A percentile compares a stretch with the other conserved stretches of the same genome.
Conservation (phyloP, 1,139 yeast species). For the Kodamaea sp. region DNA sequence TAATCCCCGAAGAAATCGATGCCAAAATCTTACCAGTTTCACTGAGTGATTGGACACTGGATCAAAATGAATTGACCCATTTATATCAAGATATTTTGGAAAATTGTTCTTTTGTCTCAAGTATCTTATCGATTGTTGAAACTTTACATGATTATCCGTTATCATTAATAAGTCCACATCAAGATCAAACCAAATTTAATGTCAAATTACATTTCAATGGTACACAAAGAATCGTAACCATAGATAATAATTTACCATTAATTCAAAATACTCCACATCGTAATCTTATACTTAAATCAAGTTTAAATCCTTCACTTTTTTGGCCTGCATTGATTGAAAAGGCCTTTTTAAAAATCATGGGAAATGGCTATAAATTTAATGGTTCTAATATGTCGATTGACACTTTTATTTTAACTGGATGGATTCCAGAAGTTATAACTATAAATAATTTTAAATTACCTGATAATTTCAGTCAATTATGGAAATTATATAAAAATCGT, state of each 20-base stretch:
- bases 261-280: conserved; percentile 17
- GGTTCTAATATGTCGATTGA: conserved; percentile 87
- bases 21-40: conserved; percentile 15
- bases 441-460: conserved; percentile 26
- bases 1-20: conserved; percentile 19
- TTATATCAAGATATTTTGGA: conserved; percentile 55
- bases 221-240: conserved; percentile 42
- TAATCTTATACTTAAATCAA: conserved; percentile 37
- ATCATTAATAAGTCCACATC: conserved; percentile 27
- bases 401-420: conserved; percentile 61
- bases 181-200: conserved; percentile 30
- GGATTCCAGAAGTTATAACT: conserved; percentile 64
- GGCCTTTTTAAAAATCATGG: conserved; percentile 63
- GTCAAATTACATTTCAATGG: conserved; percentile 55
- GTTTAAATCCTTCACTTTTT: conserved; percentile 31
- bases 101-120: conserved; percentile 78
- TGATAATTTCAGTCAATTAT: conserved; percentile 23
- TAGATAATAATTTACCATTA: conserved; percentile 46
- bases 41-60: conserved; percentile 17
- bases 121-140: conserved; percentile 46
- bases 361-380: conserved; percentile 55
- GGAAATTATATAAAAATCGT: conserved; percentile 32
- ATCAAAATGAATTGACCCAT: conserved; percentile 17
- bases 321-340: conserved; percentile 81
- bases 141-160: conserved; percentile 13